Base-by-base conservation (phyloP, 441 rosid genomes). In the Isatis lusitanica region DNA sequence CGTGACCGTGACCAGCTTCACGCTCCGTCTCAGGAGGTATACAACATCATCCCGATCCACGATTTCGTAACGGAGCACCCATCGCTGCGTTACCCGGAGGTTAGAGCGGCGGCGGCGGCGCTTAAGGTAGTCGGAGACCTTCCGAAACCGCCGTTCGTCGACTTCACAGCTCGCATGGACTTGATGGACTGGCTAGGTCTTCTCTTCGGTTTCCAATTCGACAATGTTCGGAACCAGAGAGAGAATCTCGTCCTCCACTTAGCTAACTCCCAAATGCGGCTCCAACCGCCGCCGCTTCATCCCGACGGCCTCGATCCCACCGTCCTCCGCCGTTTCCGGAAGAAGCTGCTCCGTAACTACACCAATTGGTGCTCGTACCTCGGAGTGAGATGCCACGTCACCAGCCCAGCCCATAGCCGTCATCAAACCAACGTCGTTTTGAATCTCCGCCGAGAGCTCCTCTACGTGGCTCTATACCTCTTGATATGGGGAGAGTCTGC, bases 211-310 rank as follows among this genome's bases (percentile, higher is more conserved):
- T 88, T 88, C 69, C 93, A 88, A 70, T 52, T 28, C 28, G 90
- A 83, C 56, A 88, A 70, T 82, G 93, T 86, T 1, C 75, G 85
- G 55, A 88, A 88, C 77, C 93, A 88, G 79, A 33, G 93, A 71
- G 93, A 88, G 81, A 84, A 88, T 81, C 80, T 88, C 50, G 90
- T 88, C 35, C 93, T 88, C 61, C 93, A 86, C 85, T 78, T 86
- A 12, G 86, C 93, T 16, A 88, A 88, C 64, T 79, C 81, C 44
- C 93, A 88, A 81, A 88, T 88, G 93, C 93, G 90, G 17, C 80
- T 88, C 17, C 74, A 83, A 7, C 85, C 85, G n/a, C 83, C 84
- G 56, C 86, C 88, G 39, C 56, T 70, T 52, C 76, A 80, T 56
- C 82, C 83, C 64, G 90, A 87, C 63, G 58, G 82, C 9, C 89